Conservation (phyloP, 2,329 filamentous ascomycete species). For the Neopestalotiopsis sp. region DNA sequence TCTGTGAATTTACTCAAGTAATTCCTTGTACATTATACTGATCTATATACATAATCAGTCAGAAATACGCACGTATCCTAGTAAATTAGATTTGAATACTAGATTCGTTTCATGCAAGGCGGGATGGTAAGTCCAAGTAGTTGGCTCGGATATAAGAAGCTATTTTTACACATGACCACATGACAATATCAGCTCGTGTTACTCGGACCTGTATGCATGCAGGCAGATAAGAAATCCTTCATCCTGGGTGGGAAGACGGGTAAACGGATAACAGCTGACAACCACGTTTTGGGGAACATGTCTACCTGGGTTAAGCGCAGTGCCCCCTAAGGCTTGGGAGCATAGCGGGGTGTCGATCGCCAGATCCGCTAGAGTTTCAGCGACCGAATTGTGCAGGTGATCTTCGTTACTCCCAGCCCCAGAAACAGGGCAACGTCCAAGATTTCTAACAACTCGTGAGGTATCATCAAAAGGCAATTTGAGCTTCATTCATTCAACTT, state of each 20-base stretch:
- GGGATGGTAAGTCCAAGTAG: too few species aligned
- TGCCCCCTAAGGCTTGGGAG: neutral
- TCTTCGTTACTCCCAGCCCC: neutral
- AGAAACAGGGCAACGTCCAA: neutral
- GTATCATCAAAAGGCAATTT: neutral
- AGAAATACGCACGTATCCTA: too few species aligned
- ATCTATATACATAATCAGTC: too few species aligned
- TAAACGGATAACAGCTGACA: neutral
- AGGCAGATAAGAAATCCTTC: neutral
- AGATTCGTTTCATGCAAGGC: too few species aligned
- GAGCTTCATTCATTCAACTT: neutral
- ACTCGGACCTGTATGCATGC: neutral
- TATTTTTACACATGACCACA: neutral
- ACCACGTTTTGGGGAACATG: neutral
- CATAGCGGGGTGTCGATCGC: slow-evolving; percentile 1
- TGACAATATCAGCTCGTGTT: neutral
- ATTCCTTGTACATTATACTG: too few species aligned
- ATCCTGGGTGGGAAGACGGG: neutral
- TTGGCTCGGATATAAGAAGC: neutral
- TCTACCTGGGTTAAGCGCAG: neutral
- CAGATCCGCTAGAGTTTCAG: slow-evolving; percentile 10
- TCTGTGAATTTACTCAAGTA: too few species aligned
- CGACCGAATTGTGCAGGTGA: neutral
- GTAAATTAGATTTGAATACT: too few species aligned
- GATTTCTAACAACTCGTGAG: neutral